Conservation (phyloP, 2,329 filamentous ascomycete genomes). For the Zymoseptoria brevis region DNA sequence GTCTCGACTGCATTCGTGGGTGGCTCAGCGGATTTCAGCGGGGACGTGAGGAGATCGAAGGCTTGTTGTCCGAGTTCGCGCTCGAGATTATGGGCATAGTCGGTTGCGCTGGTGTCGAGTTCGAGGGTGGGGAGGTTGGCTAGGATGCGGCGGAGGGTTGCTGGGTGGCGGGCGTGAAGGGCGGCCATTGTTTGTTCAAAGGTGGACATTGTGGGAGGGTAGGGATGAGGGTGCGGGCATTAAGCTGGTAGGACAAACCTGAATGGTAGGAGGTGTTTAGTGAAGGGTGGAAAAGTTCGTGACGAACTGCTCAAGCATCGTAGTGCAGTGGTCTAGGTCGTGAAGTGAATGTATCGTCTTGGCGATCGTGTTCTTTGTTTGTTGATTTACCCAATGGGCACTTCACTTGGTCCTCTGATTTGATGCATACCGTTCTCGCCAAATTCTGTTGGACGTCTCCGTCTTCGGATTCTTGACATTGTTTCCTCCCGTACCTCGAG, state of each 20-base stretch:
- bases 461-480: no score
- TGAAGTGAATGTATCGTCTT: background rate
- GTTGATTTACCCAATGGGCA: no score
- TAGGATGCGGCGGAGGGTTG: background rate
- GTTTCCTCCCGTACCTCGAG: no score
- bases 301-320: background rate
- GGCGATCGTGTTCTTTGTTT: background rate
- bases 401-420: background rate
- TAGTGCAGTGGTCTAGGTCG: background rate
- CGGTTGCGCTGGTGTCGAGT: background rate
- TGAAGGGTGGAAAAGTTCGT: background rate
- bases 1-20: background rate
- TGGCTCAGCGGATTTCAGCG: background rate
- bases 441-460: no score
- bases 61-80: background rate
- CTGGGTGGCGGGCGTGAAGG: background rate
- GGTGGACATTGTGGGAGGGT: background rate
- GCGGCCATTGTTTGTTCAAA: background rate
- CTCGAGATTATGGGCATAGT: background rate
- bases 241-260: background rate
- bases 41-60: background rate
- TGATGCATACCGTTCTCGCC: no score
- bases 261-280: background rate
- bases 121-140: background rate
- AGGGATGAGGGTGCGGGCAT: no score